A percentile compares a stretch with the other conserved stretches of the same genome.
Evolutionary conservation across 73 alveolate genomes (phyloP).

Genomic region (Paramecium sonneborni): DNA sequence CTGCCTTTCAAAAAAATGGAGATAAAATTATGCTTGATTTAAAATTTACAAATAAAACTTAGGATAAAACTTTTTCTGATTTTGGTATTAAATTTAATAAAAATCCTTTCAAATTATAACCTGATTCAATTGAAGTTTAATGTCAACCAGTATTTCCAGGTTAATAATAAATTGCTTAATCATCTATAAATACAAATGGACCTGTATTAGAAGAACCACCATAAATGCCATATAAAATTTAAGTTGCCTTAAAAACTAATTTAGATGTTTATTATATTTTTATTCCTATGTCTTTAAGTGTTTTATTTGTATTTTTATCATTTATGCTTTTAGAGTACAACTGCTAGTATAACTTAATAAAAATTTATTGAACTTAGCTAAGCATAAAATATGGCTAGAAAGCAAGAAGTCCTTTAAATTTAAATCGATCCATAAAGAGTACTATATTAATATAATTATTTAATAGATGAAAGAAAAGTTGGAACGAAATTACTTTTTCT

Average conservation of each 20-base stretch:
- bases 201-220: slow-evolving; percentile 53
- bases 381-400: slow-evolving; percentile 40
- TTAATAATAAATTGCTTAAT: background rate
- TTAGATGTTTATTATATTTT: slow-evolving; percentile 51
- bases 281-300: slow-evolving; percentile 63
- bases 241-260: slow-evolving; percentile 58
- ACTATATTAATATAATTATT: background rate
- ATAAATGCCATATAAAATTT: slow-evolving; percentile 54
- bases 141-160: slow-evolving; percentile 48
- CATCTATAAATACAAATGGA: slow-evolving; percentile 45
- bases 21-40: slow-evolving; percentile 33
- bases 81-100: slow-evolving; percentile 34
- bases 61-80: background rate
- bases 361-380: slow-evolving; percentile 9
- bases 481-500: slow-evolving; percentile 52
- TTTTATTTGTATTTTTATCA: background rate
- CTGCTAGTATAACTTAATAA: background rate
- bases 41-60: background rate
- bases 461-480: slow-evolving; percentile 54
- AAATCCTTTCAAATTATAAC: slow-evolving; percentile 38
- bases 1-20: slow-evolving; percentile 45
- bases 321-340: background rate
- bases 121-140: background rate
- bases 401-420: slow-evolving; percentile 11
- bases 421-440: background rate